A percentile compares a stretch with the other conserved stretches of the same genome.
Evolutionary conservation across 179 eudicot species (phyloP).

Genomic region (Nepenthes alata): DNA sequence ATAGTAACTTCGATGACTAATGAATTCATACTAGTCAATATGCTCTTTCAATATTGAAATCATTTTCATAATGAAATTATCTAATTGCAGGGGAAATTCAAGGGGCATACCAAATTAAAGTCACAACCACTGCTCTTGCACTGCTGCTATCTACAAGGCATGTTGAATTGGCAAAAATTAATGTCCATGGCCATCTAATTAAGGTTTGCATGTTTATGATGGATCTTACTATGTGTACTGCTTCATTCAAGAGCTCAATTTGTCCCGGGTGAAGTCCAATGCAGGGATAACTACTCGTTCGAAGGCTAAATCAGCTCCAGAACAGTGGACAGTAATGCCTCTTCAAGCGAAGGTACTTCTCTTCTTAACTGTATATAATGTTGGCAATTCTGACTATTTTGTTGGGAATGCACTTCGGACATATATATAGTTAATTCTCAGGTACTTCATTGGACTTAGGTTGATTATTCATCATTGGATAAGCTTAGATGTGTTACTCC

Average conservation of each 20-base stretch:
- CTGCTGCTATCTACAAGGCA: conserved; percentile 77
- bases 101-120: conserved; percentile 92
- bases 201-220: conserved; percentile 40
- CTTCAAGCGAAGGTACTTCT: conserved; percentile 69
- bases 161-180: conserved; percentile 47
- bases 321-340: conserved; percentile 75
- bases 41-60: background rate
- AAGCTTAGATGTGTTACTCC: too few relatives aligned
- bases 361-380: background rate
- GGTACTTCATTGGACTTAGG: too few relatives aligned
- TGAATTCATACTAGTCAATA: background rate
- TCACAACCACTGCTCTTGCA: conserved; percentile 86
- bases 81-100: conserved; percentile 70
- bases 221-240: conserved; percentile 2
- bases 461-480: too few relatives aligned
- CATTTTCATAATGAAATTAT: conserved; percentile 3
- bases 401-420: too few relatives aligned
- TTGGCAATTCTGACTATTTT: too few relatives aligned
- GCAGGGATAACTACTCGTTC: conserved; percentile 94
- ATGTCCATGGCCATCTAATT: conserved; percentile 65
- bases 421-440: too few relatives aligned
- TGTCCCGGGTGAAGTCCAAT: conserved; percentile 40
- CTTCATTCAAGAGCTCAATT: conserved; percentile 17
- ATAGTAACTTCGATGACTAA: background rate
- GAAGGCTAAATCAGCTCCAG: conserved; percentile 70